Evolutionary conservation across 768 basidiomycete species (phyloP), one percentile per base, ranked within the genome.

Genomic region (Auricularia sp.): DNA sequence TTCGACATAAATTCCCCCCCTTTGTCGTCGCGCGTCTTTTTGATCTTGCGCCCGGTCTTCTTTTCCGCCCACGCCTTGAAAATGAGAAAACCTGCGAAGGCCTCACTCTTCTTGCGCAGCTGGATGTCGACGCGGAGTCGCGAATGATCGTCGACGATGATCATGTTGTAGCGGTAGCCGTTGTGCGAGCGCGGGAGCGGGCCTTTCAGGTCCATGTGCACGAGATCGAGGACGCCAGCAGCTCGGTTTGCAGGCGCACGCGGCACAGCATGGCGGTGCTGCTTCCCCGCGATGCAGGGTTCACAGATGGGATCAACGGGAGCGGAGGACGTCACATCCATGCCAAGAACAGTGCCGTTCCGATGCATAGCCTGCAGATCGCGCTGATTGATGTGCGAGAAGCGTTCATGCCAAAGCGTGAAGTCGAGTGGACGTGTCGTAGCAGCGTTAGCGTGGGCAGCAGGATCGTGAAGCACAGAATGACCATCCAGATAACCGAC

Each of bases 1-100:
- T 64, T 64, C 10, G 11, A 7, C 11, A 47, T 64, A 33, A 24
- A 64, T 4, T 64, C 63, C 6, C 63, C 54, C 1, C 63, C 63
- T 5, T 64, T 64, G 47, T 64, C 63, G 35, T 56, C 24, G 37
- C 54, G 42, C 2, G n/a, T 16, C 13, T 65, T 42, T 2, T 16
- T n/a, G 8, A 39, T 7, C 3, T 39, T 39, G 1, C 39, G 3
- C 1, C 37, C 37, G 1, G 37, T 39, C 37, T 39, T 39, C 37
- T 39, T 39, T 2, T 39, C 39, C 7, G 39, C 39, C 37, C 37
- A 56, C 37, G 51, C 42, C 16, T 33, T 14, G 56, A 29, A 65
- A 3, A 18, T 37, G 3, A 21, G 51, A 35, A 65, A 56, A 13
- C 14, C 51, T 2, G 33, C 29, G 2, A 24, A 13, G 1, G 56